Conservation (phyloP, 176 grass and related monocot species). For the Triticum timopheevii region DNA sequence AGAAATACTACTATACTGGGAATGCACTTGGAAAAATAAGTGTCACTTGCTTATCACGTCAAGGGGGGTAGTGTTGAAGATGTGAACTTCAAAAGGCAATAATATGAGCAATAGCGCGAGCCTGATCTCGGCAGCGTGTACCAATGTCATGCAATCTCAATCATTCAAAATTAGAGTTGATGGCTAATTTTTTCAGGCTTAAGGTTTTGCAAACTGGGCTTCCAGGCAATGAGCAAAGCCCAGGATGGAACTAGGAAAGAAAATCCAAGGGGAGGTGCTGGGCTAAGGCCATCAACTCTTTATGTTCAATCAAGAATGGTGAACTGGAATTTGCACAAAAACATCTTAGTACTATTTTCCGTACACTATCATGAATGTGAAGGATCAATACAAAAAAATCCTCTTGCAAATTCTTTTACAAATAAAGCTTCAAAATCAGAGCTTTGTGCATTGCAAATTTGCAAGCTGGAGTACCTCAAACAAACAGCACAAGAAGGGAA, state of each 20-base stretch:
- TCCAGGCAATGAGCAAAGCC: neutral
- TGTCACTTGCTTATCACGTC: too few species aligned
- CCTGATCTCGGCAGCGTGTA: neutral
- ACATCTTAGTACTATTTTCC: neutral
- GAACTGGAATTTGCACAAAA: conserved; percentile 19
- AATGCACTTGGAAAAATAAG: too few species aligned
- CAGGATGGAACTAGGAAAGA: neutral
- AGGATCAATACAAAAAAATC: neutral
- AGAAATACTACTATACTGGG: too few species aligned
- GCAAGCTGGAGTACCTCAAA: conserved; percentile 5
- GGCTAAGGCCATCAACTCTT: neutral
- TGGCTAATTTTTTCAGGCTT: neutral
- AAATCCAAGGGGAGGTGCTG: neutral
- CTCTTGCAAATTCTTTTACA: conserved; percentile 12
- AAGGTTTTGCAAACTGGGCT: neutral
- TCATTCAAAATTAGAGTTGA: neutral
- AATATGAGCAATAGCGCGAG: too few species aligned
- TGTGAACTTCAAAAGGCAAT: too few species aligned
- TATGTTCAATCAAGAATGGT: neutral
- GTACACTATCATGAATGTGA: neutral
- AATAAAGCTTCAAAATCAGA: conserved; percentile 13
- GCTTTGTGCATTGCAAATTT: conserved; percentile 16
- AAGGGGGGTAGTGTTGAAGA: too few species aligned
- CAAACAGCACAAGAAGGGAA: conserved; percentile 27
- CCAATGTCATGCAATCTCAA: conserved; percentile 1